Conservation (phyloP, 176 grass and related monocot genomes). For the Ensete ventricosum region DNA sequence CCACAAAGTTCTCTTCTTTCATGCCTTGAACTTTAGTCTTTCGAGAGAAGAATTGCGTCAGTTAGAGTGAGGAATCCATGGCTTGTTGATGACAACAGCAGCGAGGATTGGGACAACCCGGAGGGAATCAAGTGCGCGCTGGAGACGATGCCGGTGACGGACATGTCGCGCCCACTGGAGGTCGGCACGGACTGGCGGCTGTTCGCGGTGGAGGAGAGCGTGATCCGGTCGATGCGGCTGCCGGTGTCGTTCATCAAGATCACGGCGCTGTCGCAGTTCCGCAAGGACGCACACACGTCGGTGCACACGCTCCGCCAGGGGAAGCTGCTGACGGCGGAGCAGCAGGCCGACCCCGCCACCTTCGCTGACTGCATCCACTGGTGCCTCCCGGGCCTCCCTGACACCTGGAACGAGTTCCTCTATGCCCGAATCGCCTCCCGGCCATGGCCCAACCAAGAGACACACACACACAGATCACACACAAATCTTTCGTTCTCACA, state of each 20-base stretch:
- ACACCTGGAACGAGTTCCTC: constrained; percentile 74
- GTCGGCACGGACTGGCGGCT: constrained; percentile 85
- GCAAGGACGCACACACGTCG: constrained; percentile 81
- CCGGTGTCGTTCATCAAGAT: constrained; percentile 79
- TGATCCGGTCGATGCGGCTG: constrained; percentile 48
- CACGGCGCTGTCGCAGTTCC: constrained; percentile 77
- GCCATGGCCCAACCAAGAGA: not conserved
- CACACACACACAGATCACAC: no score
- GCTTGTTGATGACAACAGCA: constrained; percentile 25
- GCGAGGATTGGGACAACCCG: constrained; percentile 61
- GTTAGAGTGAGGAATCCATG: not conserved
- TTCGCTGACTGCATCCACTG: constrained; percentile 98
- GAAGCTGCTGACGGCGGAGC: constrained; percentile 62
- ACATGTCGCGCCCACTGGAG: constrained; percentile 41
- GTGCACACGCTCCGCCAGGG: constrained; percentile 83
- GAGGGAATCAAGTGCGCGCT: constrained; percentile 79
- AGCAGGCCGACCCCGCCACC: constrained; percentile 65
- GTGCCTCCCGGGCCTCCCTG: constrained; percentile 90
- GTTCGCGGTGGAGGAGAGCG: constrained; percentile 33
- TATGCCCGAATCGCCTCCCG: constrained; percentile 73
- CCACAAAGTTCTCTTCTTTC: no score
- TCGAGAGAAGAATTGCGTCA: not conserved
- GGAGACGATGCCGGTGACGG: constrained; percentile 57
- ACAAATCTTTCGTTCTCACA: not conserved
- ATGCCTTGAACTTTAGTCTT: not conserved